Evolutionary conservation across 768 basidiomycete species (phyloP), one percentile per base, ranked within the genome.

Genomic region (Panaeolus papilionaceus): DNA sequence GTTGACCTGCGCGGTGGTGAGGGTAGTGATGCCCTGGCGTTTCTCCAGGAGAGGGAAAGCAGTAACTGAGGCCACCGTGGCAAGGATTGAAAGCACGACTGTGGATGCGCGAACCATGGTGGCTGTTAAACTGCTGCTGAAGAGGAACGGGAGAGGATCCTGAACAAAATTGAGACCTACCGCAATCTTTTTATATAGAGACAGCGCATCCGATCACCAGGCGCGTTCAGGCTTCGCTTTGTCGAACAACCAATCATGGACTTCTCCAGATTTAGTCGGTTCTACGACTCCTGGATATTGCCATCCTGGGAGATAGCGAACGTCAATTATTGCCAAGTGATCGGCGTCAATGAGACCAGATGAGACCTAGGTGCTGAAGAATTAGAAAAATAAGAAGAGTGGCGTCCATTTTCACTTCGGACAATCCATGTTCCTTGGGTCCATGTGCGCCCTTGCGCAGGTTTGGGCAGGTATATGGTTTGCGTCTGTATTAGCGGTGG

Each of bases 1-100:
- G 11, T 78, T 69, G 9, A 88, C 80, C 69, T 87, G 78, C 0
- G 83, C 37, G 6, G 78, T 69, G 38, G 80, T 75, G 62, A 87
- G 73, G 0, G 82, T 64, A 2, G 78, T 79, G 64, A 86, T 82
- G 54, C 54, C 37, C 54, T 58, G 54, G 28, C 54, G 54, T 12
- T 16, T 58, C 54, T 58, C 54, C 54, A 58, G 54, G 28, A 23
- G 3, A n/a, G 54, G 54, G 54, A 58, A 58, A 5, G 54, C 54
- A 58, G 54, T 33, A 58, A 58, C 54, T 37, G 54, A 28, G 54
- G 54, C 54, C 26, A 58, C 54, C 26, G 54, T 10, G 54, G 54
- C 54, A 12, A 58, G 28, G n/a, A 58, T 12, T 2, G 54, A 33
- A 12, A 58, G 4, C n/a, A 33, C 54, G 54, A 33, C 26, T 58